A percentile compares a stretch with the other conserved stretches of the same genome.
Conservation (phyloP, 371 early-diverging fungal species). For the Cladochytrium tenue region DNA sequence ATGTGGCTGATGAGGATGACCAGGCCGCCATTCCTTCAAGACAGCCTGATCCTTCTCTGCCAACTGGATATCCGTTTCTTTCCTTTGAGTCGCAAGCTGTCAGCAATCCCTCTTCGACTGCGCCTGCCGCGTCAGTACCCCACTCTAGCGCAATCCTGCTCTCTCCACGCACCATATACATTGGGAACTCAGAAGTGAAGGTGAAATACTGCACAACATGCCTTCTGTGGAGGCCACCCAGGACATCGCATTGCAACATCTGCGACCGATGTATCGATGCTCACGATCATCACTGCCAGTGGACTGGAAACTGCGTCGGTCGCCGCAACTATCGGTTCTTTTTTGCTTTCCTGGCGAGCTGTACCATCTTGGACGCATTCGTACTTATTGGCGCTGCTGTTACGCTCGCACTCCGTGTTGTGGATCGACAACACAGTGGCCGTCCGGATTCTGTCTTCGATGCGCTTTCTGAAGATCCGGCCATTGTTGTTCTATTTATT, state of each 20-base stretch:
- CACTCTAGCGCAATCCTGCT: too few relatives aligned
- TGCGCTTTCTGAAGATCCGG: constrained; percentile 18
- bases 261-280: constrained; percentile 86
- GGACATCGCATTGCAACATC: constrained; percentile 82
- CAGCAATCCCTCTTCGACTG: too few relatives aligned
- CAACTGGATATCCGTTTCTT: too few relatives aligned
- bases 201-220: constrained; percentile 90
- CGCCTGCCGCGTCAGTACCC: too few relatives aligned
- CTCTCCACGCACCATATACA: too few relatives aligned
- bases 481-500: constrained; percentile 65
- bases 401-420: constrained; percentile 30
- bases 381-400: constrained; percentile 28
- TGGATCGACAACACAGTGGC: neutral
- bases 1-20: too few relatives aligned
- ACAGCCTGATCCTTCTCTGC: too few relatives aligned
- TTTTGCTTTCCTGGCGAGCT: constrained; percentile 54
- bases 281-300: constrained; percentile 91
- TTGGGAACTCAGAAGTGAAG: constrained; percentile 54
- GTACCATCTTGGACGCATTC: constrained; percentile 43
- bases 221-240: constrained; percentile 81
- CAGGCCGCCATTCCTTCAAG: too few relatives aligned
- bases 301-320: constrained; percentile 93
- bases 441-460: neutral
- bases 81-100: too few relatives aligned
- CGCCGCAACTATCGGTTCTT: constrained; percentile 83